Conservation (phyloP, 306 rosid species). For the Prunus mira region DNA sequence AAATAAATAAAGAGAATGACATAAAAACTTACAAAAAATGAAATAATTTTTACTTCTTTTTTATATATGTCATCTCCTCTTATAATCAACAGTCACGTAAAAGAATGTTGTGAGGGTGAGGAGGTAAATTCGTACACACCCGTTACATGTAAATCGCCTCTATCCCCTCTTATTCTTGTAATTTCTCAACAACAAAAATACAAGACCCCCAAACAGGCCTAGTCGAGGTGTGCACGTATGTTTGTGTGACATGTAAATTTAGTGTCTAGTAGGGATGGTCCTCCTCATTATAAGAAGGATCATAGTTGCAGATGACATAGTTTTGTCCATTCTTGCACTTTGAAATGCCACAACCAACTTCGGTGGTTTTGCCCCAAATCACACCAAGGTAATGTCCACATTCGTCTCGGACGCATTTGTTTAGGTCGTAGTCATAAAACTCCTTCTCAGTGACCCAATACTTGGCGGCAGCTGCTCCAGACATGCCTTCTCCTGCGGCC, state of each 20-base stretch:
- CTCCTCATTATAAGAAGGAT: background rate
- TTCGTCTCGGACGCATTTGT: background rate
- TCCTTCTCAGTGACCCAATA: slow-evolving; percentile 40
- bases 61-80: no score
- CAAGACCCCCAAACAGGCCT: no score
- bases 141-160: no score
- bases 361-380: slow-evolving; percentile 24
- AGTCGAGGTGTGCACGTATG: background rate
- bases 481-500: slow-evolving; percentile 36
- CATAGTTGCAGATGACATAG: slow-evolving; percentile 28
- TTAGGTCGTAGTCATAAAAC: background rate
- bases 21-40: no score
- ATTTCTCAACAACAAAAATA: no score
- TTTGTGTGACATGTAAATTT: background rate
- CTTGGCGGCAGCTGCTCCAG: slow-evolving; percentile 31
- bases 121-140: background rate
- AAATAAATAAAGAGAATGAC: no score
- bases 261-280: slow-evolving; percentile 32
- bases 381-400: slow-evolving; percentile 29
- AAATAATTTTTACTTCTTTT: no score
- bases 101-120: background rate
- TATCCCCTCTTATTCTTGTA: no score
- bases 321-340: slow-evolving; percentile 8
- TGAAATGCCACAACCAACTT: slow-evolving; percentile 25
- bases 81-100: background rate